phyloP scores from a whole-genome alignment of 2,329 filamentous ascomycete genomes.

The Sclerotinia trifoliorum region DNA sequence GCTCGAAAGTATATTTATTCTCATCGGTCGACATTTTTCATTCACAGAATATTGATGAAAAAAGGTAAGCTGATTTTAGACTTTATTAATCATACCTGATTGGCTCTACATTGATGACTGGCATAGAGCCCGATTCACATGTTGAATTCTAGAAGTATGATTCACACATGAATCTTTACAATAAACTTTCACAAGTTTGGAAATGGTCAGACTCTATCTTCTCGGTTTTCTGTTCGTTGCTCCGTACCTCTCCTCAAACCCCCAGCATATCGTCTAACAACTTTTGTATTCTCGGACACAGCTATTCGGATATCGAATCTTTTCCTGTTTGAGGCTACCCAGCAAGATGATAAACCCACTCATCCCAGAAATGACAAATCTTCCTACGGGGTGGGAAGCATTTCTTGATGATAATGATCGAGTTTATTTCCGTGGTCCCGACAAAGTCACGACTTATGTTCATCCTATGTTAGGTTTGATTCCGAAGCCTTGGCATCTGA shows the following conservation, averaged over 20 bases:
- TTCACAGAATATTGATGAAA: neutral
- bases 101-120: neutral
- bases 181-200: neutral
- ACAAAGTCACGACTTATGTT: neutral
- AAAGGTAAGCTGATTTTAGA: neutral
- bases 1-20: constrained; percentile 9
- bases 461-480: constrained; percentile 22
- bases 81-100: neutral
- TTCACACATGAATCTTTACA: neutral
- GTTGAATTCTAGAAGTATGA: neutral
- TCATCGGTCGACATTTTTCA: constrained; percentile 10
- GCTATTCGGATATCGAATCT: neutral
- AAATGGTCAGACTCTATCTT: neutral
- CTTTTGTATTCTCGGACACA: neutral
- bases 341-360: constrained; percentile 15
- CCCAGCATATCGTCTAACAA: neutral
- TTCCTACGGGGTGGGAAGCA: constrained; percentile 10
- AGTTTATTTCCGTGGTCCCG: constrained; percentile 15
- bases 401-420: constrained; percentile 12
- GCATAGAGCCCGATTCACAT: neutral
- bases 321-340: neutral
- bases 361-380: constrained; percentile 8
- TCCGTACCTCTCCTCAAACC: too few species aligned
- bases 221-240: neutral
- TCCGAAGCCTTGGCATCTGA: constrained; percentile 25